Evolutionary conservation across 345 rosid genomes (phyloP).

Genomic region (Stellera chamaejasme): DNA sequence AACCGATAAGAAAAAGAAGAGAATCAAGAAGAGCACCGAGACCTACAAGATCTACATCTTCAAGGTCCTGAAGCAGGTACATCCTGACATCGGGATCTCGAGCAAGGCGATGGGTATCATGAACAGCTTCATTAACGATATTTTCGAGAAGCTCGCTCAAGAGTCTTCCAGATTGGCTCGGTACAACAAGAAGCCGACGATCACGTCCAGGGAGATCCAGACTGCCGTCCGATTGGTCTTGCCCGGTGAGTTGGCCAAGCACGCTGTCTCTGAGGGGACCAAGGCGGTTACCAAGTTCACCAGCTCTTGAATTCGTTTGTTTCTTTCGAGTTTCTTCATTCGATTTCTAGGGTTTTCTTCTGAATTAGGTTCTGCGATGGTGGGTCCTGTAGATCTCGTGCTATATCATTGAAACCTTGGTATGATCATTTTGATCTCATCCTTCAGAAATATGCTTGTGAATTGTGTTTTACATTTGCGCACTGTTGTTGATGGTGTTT

Average conservation of each 20-base stretch:
- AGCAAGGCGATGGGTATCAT: constrained; percentile 72
- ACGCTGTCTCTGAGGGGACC: constrained; percentile 61
- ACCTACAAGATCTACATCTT: constrained; percentile 69
- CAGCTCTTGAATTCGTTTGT: constrained; percentile 27
- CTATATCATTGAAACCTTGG: no score
- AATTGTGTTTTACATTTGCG: no score
- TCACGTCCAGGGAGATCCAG: constrained; percentile 65
- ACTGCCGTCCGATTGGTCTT: constrained; percentile 58
- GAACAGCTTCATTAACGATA: constrained; percentile 71
- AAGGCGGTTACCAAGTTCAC: constrained; percentile 75
- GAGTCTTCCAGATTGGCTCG: constrained; percentile 57
- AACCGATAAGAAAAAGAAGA: constrained; percentile 45
- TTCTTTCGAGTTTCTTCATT: not conserved
- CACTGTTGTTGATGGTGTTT: no score
- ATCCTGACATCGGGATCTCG: constrained; percentile 51
- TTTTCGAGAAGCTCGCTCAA: constrained; percentile 62
- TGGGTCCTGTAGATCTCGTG: no score
- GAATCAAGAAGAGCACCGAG: constrained; percentile 46
- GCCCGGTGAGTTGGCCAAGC: constrained; percentile 64
- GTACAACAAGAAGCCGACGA: constrained; percentile 65
- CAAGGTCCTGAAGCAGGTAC: constrained; percentile 58
- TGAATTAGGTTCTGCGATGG: no score
- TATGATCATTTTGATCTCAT: no score
- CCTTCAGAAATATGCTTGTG: no score
- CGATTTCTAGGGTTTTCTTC: not conserved